phyloP scores from a whole-genome alignment of 768 basidiomycete species.

The Lentinula guzmanii region DNA sequence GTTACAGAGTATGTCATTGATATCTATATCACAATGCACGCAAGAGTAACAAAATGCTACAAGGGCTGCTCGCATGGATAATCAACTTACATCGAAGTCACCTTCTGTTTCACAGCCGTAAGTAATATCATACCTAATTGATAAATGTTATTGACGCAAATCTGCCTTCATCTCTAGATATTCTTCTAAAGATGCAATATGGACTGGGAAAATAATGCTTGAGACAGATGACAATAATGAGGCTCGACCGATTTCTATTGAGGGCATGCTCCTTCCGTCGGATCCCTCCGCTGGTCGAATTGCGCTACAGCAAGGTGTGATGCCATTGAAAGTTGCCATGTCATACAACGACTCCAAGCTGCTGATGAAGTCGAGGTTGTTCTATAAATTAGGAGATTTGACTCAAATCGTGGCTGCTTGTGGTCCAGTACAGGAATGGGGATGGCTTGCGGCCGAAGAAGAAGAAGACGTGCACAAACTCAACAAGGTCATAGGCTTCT shows the following conservation, averaged over 20 bases:
- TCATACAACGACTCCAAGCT: neutral
- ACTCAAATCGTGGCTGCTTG: neutral
- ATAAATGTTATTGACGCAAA: neutral
- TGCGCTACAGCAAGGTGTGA: neutral
- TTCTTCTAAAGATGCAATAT: neutral
- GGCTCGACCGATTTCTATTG: neutral
- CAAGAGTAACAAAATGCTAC: neutral
- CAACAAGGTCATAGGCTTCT: neutral
- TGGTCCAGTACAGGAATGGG: slow-evolving; percentile 1
- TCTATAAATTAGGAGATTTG: neutral
- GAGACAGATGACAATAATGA: neutral
- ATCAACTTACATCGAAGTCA: neutral
- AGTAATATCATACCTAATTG: neutral
- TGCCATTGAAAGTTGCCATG: slow-evolving; percentile 5
- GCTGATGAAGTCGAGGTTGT: neutral
- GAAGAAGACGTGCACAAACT: neutral
- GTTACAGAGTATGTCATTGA: neutral
- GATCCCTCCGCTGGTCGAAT: neutral
- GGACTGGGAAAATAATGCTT: neutral
- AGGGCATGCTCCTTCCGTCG: neutral
- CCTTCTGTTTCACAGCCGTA: neutral
- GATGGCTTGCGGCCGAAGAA: neutral
- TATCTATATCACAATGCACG: neutral
- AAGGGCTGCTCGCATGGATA: neutral
- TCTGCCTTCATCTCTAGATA: neutral